Evolutionary conservation across 2,329 filamentous ascomycete species (phyloP).

Genomic region (Nannizzia gypsea): DNA sequence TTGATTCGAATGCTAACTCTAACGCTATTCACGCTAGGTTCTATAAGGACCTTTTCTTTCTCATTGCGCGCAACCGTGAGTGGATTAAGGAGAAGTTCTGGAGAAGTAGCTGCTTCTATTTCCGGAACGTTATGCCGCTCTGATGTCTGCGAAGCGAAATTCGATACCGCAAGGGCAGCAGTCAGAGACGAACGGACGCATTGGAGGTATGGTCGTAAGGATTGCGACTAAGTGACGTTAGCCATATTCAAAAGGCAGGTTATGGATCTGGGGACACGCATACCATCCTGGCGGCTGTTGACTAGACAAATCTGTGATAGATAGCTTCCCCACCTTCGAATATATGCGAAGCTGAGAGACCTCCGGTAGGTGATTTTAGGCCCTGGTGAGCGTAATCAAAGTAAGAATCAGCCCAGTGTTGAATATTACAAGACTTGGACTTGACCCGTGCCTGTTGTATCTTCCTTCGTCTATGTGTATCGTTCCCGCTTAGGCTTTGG

Average conservation of each 20-base stretch:
- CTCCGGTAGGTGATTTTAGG: no score
- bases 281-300: background rate
- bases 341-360: background rate
- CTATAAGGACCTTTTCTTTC: constrained; percentile 91
- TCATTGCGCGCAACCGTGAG: constrained; percentile 88
- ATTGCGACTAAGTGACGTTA: constrained; percentile 61
- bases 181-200: constrained; percentile 91
- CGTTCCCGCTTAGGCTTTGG: background rate
- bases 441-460: background rate
- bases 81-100: constrained; percentile 86
- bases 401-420: no score
- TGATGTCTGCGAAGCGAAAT: constrained; percentile 93
- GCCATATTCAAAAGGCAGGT: background rate
- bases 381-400: no score
- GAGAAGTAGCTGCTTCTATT: constrained; percentile 83
- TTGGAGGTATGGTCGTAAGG: constrained; percentile 88
- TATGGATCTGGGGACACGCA: background rate
- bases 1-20: constrained; percentile 98
- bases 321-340: background rate
- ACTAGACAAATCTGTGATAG: background rate
- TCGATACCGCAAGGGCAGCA: constrained; percentile 81
- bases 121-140: constrained; percentile 98
- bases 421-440: background rate
- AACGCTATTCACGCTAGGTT: constrained; percentile 93
- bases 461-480: background rate